These are phyloP conservation scores for Fusarium devonianum DNA, from an alignment of 2,329 filamentous ascomycete species.

Conservation along the genomic window DNA sequence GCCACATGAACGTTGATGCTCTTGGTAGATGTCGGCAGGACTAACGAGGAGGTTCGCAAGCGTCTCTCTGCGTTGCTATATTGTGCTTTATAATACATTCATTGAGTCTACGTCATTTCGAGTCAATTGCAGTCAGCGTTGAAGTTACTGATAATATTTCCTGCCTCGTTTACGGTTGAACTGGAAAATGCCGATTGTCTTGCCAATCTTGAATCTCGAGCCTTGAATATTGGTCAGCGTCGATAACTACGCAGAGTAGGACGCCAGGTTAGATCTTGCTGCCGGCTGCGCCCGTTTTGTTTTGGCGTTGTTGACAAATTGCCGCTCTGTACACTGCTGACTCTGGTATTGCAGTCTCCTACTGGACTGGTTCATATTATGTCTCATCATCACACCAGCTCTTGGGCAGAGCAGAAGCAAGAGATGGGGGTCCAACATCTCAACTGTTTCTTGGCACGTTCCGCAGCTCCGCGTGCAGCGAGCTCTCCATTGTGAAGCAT, in stretches of 20 bases:
- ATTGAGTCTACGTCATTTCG: slow-evolving; percentile 14
- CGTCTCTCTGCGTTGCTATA: slow-evolving; percentile 6
- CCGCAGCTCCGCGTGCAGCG: not conserved
- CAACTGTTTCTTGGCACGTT: not conserved
- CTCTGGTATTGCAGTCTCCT: not conserved
- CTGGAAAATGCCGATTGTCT: not conserved
- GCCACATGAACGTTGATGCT: slow-evolving; percentile 11
- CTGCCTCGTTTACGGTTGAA: slow-evolving; percentile 3
- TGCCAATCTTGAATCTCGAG: not conserved
- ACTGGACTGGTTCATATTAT: no score
- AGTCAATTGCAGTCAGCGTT: slow-evolving; percentile 9
- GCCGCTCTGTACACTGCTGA: no score
- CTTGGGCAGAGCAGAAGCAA: not conserved
- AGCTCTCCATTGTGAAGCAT: not conserved
- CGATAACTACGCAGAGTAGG: not conserved
- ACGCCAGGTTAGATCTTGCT: no score
- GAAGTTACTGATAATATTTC: slow-evolving; percentile 6
- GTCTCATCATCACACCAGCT: no score
- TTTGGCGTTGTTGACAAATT: no score
- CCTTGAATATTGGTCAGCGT: not conserved
- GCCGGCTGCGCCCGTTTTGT: no score
- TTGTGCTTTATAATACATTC: not conserved
- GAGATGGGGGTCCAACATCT: not conserved
- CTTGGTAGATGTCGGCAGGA: not conserved
- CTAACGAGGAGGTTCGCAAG: slow-evolving; percentile 5